Evolutionary conservation across 306 rosid genomes (phyloP).

Genomic region (Canavalia ensiformis): DNA sequence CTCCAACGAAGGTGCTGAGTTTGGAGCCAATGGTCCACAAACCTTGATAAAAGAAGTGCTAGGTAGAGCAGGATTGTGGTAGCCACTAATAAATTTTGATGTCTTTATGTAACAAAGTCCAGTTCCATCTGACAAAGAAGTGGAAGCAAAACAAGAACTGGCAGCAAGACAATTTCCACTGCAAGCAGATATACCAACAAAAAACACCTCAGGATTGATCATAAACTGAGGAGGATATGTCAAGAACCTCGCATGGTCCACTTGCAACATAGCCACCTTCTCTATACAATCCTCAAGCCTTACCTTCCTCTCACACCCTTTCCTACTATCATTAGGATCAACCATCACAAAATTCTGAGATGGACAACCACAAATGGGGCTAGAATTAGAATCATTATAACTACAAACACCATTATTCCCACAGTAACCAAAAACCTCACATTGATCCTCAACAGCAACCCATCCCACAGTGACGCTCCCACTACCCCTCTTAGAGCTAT

Average conservation of each 20-base stretch:
- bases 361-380: conserved; percentile 73
- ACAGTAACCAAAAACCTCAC: conserved; percentile 77
- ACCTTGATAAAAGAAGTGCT: conserved; percentile 74
- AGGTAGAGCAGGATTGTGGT: conserved; percentile 62
- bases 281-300: conserved; percentile 63
- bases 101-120: conserved; percentile 70
- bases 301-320: conserved; percentile 74
- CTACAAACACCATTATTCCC: conserved; percentile 78
- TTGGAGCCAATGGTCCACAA: conserved; percentile 60
- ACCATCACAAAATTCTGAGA: conserved; percentile 73
- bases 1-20: conserved; percentile 46
- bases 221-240: conserved; percentile 63
- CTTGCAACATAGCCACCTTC: conserved; percentile 57
- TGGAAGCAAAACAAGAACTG: conserved; percentile 67
- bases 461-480: conserved; percentile 54
- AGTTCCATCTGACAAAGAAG: conserved; percentile 70
- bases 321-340: conserved; percentile 67
- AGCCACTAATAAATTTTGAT: conserved; percentile 56
- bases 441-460: conserved; percentile 77
- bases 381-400: conserved; percentile 54
- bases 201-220: conserved; percentile 54
- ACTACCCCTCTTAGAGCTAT: conserved; percentile 59
- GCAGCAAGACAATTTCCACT: conserved; percentile 65
- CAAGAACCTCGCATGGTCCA: conserved; percentile 64
- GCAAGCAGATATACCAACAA: conserved; percentile 64